Base-by-base conservation (phyloP, 495 filamentous ascomycete species). In the Podospora appendiculata region DNA sequence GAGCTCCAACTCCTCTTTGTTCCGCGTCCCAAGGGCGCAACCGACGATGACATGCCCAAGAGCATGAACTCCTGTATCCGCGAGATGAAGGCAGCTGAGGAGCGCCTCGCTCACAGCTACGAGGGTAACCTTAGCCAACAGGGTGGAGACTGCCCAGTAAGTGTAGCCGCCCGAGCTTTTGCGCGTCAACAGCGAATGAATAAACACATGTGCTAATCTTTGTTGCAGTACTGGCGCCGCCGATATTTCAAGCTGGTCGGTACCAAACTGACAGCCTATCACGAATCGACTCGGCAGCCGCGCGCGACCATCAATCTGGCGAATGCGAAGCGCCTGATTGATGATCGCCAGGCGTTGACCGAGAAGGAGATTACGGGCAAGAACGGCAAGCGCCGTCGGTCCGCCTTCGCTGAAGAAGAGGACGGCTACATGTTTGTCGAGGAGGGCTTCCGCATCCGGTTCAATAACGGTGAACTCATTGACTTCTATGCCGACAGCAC, bases 341-440 rank as follows among this genome's bases (percentile, higher is more conserved):
- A 98, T 65, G 93, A 97, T 59, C 83, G 88, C 19, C 79, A 82
- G n/a, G 76, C 88, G 32, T 79, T 98, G 36, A 86, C 82, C 6
- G 83, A 95, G 56, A 88, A 83, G 51, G 86, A 90, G 63, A 87
- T 84, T 0, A 82, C 77, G 41, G 84, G 83, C 19, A 86, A 85
- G 61, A 79, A 77, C 54, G 87, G 88, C 51, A 84, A 84, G 57
- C 83, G 93, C 18, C 84, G 93, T 36, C 91, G 93, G 63, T 94
- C 89, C 48, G 93, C 88, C 32, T 98, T 98, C 59, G 91, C 94
- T 8, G 93, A 97, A 67, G 94, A 97, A 60, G 94, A 97, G 68
- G 93, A 98, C 60, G 93, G 94, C 45, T 98, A 97, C 72, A 95
- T 96, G 90, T 97, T 97, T 59, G 93, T 98, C 18, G 93, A 98